These are phyloP conservation scores for Aureobasidium mangrovei DNA, from an alignment of 2,329 filamentous ascomycete species.

Conservation along the genomic window DNA sequence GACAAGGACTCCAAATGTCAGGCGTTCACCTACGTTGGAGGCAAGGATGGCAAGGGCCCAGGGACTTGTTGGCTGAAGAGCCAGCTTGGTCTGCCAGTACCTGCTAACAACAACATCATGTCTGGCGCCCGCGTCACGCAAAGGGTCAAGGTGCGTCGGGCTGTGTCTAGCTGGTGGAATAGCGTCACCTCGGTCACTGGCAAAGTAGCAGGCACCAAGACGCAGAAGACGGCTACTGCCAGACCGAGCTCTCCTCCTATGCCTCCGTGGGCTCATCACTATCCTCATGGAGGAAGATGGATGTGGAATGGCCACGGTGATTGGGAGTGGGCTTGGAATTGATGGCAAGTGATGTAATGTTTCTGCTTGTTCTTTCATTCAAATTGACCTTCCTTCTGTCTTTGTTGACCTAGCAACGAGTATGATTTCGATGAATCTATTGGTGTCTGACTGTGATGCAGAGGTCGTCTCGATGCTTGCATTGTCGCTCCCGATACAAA, in stretches of 20 bases:
- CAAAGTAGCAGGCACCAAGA: neutral
- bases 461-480: no score
- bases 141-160: neutral
- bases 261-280: conserved; percentile 1
- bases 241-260: neutral
- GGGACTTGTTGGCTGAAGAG: conserved; percentile 18
- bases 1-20: conserved; percentile 14
- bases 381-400: no score
- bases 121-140: conserved; percentile 8
- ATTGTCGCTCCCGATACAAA: no score
- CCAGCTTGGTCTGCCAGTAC: neutral
- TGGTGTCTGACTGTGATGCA: no score
- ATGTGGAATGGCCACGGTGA: conserved; percentile 8
- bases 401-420: no score
- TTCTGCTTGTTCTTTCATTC: neutral
- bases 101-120: conserved; percentile 4
- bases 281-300: conserved; percentile 2
- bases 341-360: neutral
- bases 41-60: neutral
- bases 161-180: conserved; percentile 6
- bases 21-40: conserved; percentile 17
- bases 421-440: no score
- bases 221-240: neutral
- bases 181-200: neutral
- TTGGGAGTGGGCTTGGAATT: conserved; percentile 5